Base-by-base conservation (phyloP, 169 alveolate genomes). In the Plasmodium chabaudi region DNA sequence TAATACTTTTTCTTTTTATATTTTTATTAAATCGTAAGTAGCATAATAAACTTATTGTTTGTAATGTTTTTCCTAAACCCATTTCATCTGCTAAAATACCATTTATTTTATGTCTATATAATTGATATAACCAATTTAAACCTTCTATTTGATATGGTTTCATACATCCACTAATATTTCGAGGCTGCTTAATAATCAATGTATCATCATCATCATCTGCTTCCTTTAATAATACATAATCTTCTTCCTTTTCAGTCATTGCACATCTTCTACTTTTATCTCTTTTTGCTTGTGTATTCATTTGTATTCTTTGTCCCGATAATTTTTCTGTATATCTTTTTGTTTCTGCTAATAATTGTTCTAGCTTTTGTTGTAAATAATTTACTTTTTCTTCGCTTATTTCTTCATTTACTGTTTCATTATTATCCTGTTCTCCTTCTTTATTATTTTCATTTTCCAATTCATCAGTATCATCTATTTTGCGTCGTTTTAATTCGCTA, bases 1-100 rank as follows among this genome's bases (percentile, higher is more conserved):
- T 98, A 75, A 98, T 87, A 93, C 98, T 99, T 39, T 99, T 99
- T 3, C 99, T 99, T 96, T 98, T 95, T 21, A 97, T 96, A 64
- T 95, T 93, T 75, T 96, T 96, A 75, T 94, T 95, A 75, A 95
- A 97, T 77, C 96, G 69, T 70, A 98, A 87, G 87, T 97, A 98
- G 5, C 99, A 97, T 64, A 98, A 87, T 53, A 98, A 93, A 10
- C 99, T 95, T 25, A 98, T 98, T 0, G 99, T 97, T 94, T 98
- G 97, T 23, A 98, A 97, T n/a, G 99, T 98, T 64, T 98, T 98
- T 19, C 99, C 99, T 10, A 98, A 91, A 0, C 99, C 99, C 99
- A 98, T 98, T 82, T 98, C 99, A 89, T 98, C 99, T 6, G 99
- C 99, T 72, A 98, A 89, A 23, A 98, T 98, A 1, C 99, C 99